A percentile compares a stretch with the other conserved stretches of the same genome.
These are phyloP conservation scores for Diutina pseudorugosa DNA, from an alignment of 1,139 yeast genomes.

Conservation along the genomic window DNA sequence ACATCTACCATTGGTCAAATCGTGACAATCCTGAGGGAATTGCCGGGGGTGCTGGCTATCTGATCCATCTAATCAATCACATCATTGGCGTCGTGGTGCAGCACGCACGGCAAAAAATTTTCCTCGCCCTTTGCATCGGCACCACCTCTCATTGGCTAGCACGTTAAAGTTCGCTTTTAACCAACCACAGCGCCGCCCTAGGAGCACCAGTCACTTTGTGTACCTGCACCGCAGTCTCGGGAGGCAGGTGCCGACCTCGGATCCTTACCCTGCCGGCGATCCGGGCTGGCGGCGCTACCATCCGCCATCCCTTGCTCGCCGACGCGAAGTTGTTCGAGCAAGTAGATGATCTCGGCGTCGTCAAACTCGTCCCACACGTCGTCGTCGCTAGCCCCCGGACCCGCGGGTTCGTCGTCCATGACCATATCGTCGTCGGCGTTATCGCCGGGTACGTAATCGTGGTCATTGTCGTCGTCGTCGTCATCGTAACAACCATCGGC, in stretches of 20 bases:
- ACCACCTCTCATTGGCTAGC: not conserved
- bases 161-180: not conserved
- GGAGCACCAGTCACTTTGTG: not conserved
- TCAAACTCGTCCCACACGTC: slow-evolving; percentile 1
- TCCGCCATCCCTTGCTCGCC: not conserved
- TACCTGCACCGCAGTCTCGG: not conserved
- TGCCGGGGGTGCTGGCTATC: not conserved
- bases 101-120: not conserved
- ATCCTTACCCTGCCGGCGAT: no score
- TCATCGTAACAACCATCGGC: not conserved
- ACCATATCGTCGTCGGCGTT: not conserved
- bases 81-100: not conserved
- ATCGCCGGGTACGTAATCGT: not conserved
- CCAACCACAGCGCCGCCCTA: not conserved
- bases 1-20: no score
- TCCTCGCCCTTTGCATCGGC: not conserved
- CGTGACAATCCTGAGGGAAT: no score
- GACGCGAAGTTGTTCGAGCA: not conserved
- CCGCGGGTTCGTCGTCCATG: not conserved
- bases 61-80: not conserved
- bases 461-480: not conserved
- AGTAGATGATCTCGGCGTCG: not conserved
- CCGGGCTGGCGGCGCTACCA: no score
- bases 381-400: no score
- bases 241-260: no score